These are phyloP conservation scores for Pleodorina starrii DNA, from an alignment of 139 green algal genomes.

Conservation along the genomic window DNA sequence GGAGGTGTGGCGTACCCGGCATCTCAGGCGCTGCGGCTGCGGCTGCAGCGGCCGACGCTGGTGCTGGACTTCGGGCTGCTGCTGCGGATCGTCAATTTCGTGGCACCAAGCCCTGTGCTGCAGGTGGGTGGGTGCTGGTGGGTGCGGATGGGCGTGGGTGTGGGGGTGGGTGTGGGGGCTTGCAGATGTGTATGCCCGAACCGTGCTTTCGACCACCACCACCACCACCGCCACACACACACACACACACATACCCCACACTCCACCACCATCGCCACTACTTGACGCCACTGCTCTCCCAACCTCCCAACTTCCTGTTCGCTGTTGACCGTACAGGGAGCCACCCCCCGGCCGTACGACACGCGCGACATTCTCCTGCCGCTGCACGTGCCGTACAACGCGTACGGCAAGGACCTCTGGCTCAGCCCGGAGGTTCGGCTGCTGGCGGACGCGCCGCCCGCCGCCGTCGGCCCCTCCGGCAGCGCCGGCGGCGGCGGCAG, in stretches of 20 bases:
- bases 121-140: constrained; percentile 20
- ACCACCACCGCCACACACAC: no score
- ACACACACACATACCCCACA: no score
- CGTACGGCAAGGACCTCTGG: constrained; percentile 73
- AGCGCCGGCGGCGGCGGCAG: not conserved
- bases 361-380: constrained; percentile 37
- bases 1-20: not conserved
- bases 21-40: constrained; percentile 65
- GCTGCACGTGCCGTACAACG: not conserved
- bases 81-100: constrained; percentile 84
- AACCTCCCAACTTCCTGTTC: no score
- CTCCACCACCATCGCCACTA: no score
- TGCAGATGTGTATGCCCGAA: no score
- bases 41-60: constrained; percentile 88
- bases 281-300: no score
- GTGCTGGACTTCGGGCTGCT: constrained; percentile 92
- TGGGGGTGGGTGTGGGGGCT: no score
- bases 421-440: constrained; percentile 88
- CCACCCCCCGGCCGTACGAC: constrained; percentile 33
- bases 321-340: no score
- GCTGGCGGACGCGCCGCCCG: constrained; percentile 82
- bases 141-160: not conserved
- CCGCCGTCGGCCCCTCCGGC: constrained; percentile 2
- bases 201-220: no score
- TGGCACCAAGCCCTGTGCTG: constrained; percentile 68